These are phyloP conservation scores for Eucalyptus erythrocorys DNA, from an alignment of 345 rosid species.

Conservation along the genomic window DNA sequence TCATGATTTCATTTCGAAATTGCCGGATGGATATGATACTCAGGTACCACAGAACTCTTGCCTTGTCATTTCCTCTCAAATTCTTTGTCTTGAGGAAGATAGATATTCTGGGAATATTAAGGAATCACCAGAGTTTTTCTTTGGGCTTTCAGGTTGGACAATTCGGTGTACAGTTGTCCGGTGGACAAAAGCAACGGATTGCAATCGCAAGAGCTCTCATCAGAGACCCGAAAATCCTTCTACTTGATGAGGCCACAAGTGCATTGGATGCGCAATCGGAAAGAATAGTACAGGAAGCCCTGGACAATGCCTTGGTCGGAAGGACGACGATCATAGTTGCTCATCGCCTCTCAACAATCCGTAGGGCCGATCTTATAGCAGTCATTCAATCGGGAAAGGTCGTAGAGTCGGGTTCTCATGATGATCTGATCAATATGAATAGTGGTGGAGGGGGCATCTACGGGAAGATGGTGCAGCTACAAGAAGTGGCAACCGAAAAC, in stretches of 20 bases:
- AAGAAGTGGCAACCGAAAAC: conserved; percentile 2
- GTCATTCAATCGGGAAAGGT: conserved; percentile 33
- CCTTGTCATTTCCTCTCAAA: not conserved
- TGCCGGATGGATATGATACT: conserved; percentile 35
- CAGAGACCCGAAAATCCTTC: conserved; percentile 31
- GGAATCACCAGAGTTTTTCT: not conserved
- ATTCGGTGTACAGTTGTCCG: conserved; percentile 34
- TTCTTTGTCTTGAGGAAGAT: not conserved
- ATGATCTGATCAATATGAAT: conserved; percentile 27
- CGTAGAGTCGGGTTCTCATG: conserved; percentile 37
- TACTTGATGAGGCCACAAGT: conserved; percentile 39
- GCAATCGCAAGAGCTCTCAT: conserved; percentile 55
- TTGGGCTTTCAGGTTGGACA: conserved; percentile 33
- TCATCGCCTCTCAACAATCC: conserved; percentile 38
- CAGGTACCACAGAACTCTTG: conserved; percentile 1
- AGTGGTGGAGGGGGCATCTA: conserved; percentile 17
- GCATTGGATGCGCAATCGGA: conserved; percentile 42
- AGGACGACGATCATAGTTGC: conserved; percentile 40
- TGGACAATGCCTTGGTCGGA: conserved; percentile 36
- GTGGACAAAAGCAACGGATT: conserved; percentile 52
- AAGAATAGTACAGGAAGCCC: conserved; percentile 36
- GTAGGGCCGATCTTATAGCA: conserved; percentile 21
- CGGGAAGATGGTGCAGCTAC: conserved; percentile 31
- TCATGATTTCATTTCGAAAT: conserved; percentile 37
- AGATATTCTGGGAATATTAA: not conserved